Evolutionary conservation across 352 stramenopile species (phyloP).

Genomic region (Phytophthora capsici): DNA sequence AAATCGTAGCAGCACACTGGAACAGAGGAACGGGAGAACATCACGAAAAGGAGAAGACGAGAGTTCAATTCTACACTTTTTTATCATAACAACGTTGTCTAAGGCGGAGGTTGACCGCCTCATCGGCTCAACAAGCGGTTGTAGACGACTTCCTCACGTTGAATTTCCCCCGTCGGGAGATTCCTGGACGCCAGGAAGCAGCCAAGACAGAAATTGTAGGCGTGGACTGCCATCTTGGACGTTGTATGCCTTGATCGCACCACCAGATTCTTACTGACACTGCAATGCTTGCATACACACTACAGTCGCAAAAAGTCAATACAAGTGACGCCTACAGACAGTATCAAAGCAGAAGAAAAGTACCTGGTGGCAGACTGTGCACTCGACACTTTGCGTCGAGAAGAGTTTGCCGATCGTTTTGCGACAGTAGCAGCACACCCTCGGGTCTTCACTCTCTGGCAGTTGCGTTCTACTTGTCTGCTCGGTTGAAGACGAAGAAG

Average conservation of each 20-base stretch:
- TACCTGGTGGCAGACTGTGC: conserved; percentile 33
- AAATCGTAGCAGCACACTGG: conserved; percentile 8
- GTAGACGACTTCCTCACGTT: conserved; percentile 44
- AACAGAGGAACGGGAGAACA: conserved; percentile 5
- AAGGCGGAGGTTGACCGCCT: not conserved
- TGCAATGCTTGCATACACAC: conserved; percentile 36
- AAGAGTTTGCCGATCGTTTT: conserved; percentile 30
- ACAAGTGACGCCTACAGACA: not conserved
- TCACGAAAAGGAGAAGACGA: too few species aligned
- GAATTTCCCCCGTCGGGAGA: conserved; percentile 31
- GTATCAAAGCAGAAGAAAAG: not conserved
- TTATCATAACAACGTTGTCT: not conserved
- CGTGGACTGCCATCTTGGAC: conserved; percentile 18
- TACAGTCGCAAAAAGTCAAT: conserved; percentile 13
- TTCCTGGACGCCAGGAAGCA: conserved; percentile 43
- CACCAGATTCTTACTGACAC: conserved; percentile 32
- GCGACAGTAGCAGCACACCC: conserved; percentile 14
- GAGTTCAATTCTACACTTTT: not conserved
- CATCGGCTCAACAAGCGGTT: conserved; percentile 4
- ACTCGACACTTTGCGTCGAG: conserved; percentile 21
- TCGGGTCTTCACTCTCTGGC: conserved; percentile 7
- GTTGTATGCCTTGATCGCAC: conserved; percentile 19
- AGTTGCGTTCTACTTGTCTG: conserved; percentile 5
- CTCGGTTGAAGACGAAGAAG: conserved; percentile 12
- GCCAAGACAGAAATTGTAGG: conserved; percentile 47